Evolutionary conservation across 352 stramenopile genomes (phyloP).

Genomic region (Phytophthora meadii): DNA sequence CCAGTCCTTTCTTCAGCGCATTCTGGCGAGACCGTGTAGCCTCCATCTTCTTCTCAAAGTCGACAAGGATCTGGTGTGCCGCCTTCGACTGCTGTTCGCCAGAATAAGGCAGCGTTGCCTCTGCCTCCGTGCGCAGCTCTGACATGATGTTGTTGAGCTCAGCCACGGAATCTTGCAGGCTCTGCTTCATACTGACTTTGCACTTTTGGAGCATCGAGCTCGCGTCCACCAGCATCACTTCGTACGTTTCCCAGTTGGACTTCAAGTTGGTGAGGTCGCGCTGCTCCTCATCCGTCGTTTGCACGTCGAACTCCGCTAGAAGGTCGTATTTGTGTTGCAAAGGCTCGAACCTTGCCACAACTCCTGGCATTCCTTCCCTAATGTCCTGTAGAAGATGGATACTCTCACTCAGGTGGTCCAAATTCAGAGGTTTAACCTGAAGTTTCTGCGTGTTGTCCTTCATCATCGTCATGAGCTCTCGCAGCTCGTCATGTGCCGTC

Average conservation of each 20-base stretch:
- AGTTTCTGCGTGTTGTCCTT: conserved; percentile 89
- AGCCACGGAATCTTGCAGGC: conserved; percentile 91
- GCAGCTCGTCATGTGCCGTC: conserved; percentile 89
- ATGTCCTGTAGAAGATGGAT: conserved; percentile 91
- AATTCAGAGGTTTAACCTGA: conserved; percentile 80
- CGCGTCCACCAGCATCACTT: conserved; percentile 83
- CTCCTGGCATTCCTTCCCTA: conserved; percentile 76
- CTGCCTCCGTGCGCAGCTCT: conserved; percentile 76
- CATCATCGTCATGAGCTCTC: conserved; percentile 90
- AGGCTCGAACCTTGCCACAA: conserved; percentile 84
- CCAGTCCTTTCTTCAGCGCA: conserved; percentile 88
- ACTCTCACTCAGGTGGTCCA: conserved; percentile 93
- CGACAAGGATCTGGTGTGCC: conserved; percentile 70
- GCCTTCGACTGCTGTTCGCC: conserved; percentile 61
- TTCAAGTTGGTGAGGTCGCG: conserved; percentile 74
- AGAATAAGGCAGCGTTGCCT: conserved; percentile 79
- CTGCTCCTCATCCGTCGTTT: conserved; percentile 88
- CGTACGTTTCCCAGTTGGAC: conserved; percentile 85
- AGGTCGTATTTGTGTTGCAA: conserved; percentile 90
- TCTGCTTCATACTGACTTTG: conserved; percentile 96
- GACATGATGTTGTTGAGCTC: conserved; percentile 89
- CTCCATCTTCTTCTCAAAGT: conserved; percentile 93
- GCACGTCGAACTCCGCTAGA: conserved; percentile 89
- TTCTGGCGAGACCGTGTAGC: conserved; percentile 69
- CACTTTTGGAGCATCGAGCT: conserved; percentile 93